Base-by-base conservation (phyloP, 352 stramenopile species). In the Phytopythium litorale region DNA sequence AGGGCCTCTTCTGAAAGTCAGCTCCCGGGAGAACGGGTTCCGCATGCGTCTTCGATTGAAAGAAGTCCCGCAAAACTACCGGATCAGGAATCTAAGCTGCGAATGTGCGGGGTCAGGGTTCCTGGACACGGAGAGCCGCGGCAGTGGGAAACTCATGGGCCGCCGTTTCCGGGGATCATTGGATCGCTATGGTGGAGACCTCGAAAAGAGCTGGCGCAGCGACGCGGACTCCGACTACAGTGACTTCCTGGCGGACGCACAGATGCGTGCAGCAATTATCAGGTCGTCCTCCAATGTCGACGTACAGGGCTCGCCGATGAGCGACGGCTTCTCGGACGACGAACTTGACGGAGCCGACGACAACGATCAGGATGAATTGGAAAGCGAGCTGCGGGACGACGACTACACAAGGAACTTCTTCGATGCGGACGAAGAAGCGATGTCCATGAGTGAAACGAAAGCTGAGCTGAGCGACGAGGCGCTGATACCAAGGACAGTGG, bases 31-130 rank as follows among this genome's bases (percentile, higher is more conserved):
- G 56, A 93, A 91, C 63, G 72, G 57, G 7, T 72, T 81, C n/a
- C 82, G 86, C 9, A 95, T 95, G 82, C 77, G 84, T 28, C 66
- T 95, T 37, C 66, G 72, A 3, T 57, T 94, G 30, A 94, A 92
- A 52, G 68, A 62, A 35, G 81, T 91, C 37, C 70, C 71, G 12
- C 76, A 89, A 48, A 78, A 86, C 43, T 89, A 87, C 46, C 81
- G 80, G n/a, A 58, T 85, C 28, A 67, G 80, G 40, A 91, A 84
- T 56, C 46, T 89, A 4, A 93, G 80, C 38, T 89, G 72, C 33
- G 81, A 91, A 57, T 87, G 69, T 23, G 67, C 71, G 16, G 75
- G 68, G 7, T 74, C 72, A 6, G 78, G 72, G 19, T 62, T 83
- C 43, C 65, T 76, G 4, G 77, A 85, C 58, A 78, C 78, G 1